Evolutionary conservation across 345 rosid species (phyloP), one percentile per base, ranked within the genome.

Genomic region (Raphanus sativus): DNA sequence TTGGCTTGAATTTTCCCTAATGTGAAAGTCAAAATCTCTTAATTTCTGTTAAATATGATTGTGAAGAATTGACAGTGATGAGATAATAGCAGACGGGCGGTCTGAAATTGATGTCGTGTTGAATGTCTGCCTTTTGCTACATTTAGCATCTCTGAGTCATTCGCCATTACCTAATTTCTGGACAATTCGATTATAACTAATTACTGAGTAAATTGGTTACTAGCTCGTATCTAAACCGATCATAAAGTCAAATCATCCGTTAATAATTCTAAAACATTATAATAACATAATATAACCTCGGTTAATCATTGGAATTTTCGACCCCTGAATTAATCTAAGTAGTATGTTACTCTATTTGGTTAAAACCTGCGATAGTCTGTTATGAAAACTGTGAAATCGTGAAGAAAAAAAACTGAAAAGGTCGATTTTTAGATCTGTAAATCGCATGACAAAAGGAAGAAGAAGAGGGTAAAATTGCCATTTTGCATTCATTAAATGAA

Each of bases 51-150:
- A n/a, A 48, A 5, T 16, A 52, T 5, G 5, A 26, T 12, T 0
- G 25, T 0, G 62, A 3, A 15, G 6, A 24, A 6, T 10, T 15
- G 4, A 77, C 93, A 26, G 63, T 81, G 95, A 91, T 86, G 93
- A 91, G 90, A 89, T 75, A 79, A 1, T 75, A 76, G 91, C 98
- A 80, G 97, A 93, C 88, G 93, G 93, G 95, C 93, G 93, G 95
- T 85, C 94, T 80, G 97, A 93, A 83, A 59, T 84, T 87, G 95
- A 88, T 91, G 98, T 90, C 87, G 4, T 93, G 95, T 89, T 81
- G 97, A 88, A 63, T 85, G 93, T 89, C 97, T 87, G 95, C 84
- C 81, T 34, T 71, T 80, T 84, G 67, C 87, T 84, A 36, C 70
- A 64, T 34, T 25, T 29, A 81, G 65, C 75, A n/a, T 74, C 83